Percentiles rank a stretch among this genome's conserved stretches.
These are phyloP conservation scores for Phytophthora chlamydospora DNA, from an alignment of 352 stramenopile genomes.

Conservation along the genomic window DNA sequence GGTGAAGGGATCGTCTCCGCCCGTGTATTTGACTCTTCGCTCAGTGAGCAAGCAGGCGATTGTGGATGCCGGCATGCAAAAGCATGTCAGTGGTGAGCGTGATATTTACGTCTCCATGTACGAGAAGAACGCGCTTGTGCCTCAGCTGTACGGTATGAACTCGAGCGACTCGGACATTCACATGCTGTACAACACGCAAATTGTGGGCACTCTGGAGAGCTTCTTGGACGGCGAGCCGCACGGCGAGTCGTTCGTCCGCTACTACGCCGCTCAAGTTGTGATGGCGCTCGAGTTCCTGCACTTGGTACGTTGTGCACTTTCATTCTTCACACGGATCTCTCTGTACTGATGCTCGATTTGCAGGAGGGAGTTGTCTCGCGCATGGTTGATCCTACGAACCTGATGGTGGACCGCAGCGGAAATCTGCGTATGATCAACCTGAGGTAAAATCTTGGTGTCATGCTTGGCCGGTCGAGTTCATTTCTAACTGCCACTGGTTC, in stretches of 20 bases:
- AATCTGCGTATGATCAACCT: slow-evolving; percentile 87
- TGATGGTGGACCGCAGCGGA: slow-evolving; percentile 81
- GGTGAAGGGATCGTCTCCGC: slow-evolving; percentile 60
- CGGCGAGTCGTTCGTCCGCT: slow-evolving; percentile 81
- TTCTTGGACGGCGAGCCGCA: slow-evolving; percentile 74
- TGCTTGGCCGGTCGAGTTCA: neutral
- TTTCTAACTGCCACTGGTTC: neutral
- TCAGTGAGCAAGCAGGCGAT: slow-evolving; percentile 85
- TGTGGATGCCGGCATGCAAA: slow-evolving; percentile 81
- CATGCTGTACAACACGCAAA: slow-evolving; percentile 79
- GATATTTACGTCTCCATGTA: slow-evolving; percentile 87
- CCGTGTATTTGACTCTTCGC: slow-evolving; percentile 71
- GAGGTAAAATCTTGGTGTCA: slow-evolving; percentile 38
- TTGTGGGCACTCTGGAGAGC: slow-evolving; percentile 83
- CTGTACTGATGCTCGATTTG: slow-evolving; percentile 3
- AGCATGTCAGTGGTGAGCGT: slow-evolving; percentile 78
- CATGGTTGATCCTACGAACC: slow-evolving; percentile 79
- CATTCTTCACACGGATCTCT: slow-evolving; percentile 3
- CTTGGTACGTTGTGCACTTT: slow-evolving; percentile 41
- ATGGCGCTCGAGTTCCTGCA: slow-evolving; percentile 85
- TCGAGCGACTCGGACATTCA: slow-evolving; percentile 86
- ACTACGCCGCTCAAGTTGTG: slow-evolving; percentile 87
- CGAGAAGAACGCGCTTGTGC: slow-evolving; percentile 77
- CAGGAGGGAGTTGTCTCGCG: slow-evolving; percentile 83
- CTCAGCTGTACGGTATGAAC: slow-evolving; percentile 72